Conservation (phyloP, 371 early-diverging fungal genomes). For the Dichotomocladium elegans region DNA sequence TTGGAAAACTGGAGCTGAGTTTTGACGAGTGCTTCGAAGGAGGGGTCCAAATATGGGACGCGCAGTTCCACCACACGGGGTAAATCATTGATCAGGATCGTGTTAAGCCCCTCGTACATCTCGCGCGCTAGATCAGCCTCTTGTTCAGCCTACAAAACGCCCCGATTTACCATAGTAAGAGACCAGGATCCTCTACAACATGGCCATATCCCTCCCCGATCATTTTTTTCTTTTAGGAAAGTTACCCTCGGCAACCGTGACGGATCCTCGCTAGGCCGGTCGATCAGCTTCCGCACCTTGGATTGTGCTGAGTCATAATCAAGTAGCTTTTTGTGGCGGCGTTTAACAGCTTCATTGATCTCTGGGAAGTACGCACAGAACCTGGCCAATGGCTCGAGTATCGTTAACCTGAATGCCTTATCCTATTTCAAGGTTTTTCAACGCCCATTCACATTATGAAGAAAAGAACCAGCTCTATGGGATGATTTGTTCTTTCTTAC, state of each 20-base stretch:
- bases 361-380: conserved; percentile 88
- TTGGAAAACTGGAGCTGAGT: conserved; percentile 82
- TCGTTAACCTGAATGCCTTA: conserved; percentile 74
- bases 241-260: conserved; percentile 57
- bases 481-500: conserved; percentile 24
- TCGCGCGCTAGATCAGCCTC: conserved; percentile 74
- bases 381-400: conserved; percentile 85
- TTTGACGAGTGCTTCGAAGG: conserved; percentile 92
- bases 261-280: conserved; percentile 78
- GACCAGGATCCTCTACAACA: not conserved
- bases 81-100: conserved; percentile 77
- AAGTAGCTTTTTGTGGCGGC: conserved; percentile 79
- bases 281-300: conserved; percentile 75
- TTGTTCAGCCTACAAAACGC: conserved; percentile 61
- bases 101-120: conserved; percentile 79
- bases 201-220: too few relatives aligned
- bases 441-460: too few relatives aligned
- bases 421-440: conserved; percentile 64
- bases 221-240: too few relatives aligned
- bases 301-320: conserved; percentile 83
- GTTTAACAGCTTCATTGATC: conserved; percentile 86
- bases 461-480: not conserved
- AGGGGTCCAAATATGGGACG: conserved; percentile 83
- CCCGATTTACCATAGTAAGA: not conserved
- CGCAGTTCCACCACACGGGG: conserved; percentile 87